A percentile compares a stretch with the other conserved stretches of the same genome.
These are phyloP conservation scores for Clathrospora elynae DNA, from an alignment of 2,329 filamentous ascomycete genomes.

Conservation along the genomic window DNA sequence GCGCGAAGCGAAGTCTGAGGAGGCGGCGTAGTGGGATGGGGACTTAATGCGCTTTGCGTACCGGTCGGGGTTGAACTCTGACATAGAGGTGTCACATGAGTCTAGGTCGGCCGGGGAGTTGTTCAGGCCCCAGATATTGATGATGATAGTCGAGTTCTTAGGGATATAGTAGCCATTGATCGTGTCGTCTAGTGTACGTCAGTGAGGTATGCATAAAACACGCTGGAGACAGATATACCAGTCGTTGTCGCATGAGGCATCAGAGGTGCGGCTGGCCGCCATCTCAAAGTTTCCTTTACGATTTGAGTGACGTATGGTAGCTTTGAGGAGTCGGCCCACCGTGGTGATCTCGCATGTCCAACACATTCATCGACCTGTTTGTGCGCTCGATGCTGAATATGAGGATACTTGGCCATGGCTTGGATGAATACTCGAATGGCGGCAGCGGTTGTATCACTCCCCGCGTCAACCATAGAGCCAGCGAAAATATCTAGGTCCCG, in stretches of 20 bases:
- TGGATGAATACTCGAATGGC: conserved; percentile 9
- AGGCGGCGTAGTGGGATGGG: conserved; percentile 46
- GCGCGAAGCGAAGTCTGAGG: conserved; percentile 41
- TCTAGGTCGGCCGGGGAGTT: conserved; percentile 29
- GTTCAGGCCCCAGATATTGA: conserved; percentile 33
- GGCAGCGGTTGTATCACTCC: conserved; percentile 39
- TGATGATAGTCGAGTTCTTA: conserved; percentile 37
- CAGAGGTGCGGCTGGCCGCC: conserved; percentile 32
- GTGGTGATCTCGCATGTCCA: conserved; percentile 14
- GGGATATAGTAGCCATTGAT: conserved; percentile 46
- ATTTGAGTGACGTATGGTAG: conserved; percentile 36
- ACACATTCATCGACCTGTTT: conserved; percentile 39
- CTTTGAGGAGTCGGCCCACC: conserved; percentile 19
- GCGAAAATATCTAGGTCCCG: conserved; percentile 47
- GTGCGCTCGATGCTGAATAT: conserved; percentile 36
- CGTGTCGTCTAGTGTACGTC: conserved; percentile 47
- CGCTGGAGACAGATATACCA: background rate
- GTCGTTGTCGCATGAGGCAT: background rate
- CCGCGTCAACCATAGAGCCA: conserved; percentile 28
- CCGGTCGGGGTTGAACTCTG: conserved; percentile 45
- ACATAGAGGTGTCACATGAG: conserved; percentile 7
- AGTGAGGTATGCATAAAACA: conserved; percentile 3
- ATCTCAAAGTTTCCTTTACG: conserved; percentile 43
- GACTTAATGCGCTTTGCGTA: conserved; percentile 39
- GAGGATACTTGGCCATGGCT: conserved; percentile 9